Evolutionary conservation across 306 rosid species (phyloP).

Genomic region (Hylodesmum podocarpum): DNA sequence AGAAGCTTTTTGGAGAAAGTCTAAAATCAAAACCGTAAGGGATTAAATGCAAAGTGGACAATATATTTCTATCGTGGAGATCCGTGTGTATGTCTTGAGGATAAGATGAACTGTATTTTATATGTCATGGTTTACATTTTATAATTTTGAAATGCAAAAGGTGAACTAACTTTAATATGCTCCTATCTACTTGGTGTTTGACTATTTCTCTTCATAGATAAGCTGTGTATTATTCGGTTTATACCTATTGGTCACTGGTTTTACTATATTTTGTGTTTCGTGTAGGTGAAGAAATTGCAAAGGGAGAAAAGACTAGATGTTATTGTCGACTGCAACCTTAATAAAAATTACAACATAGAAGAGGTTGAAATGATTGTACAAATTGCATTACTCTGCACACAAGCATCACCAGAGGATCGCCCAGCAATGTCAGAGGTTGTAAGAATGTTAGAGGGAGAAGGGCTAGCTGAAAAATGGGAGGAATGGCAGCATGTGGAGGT

Average conservation of each 20-base stretch:
- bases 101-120: neutral
- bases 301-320: constrained; percentile 64
- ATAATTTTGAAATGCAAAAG: neutral
- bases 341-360: constrained; percentile 48
- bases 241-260: constrained; percentile 4
- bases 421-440: constrained; percentile 94
- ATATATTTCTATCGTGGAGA: too few species aligned
- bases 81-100: too few species aligned
- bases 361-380: constrained; percentile 85
- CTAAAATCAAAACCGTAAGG: too few species aligned
- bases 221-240: constrained; percentile 1
- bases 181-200: neutral
- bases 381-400: constrained; percentile 88
- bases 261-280: constrained; percentile 1
- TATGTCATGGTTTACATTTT: neutral
- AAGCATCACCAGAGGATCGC: constrained; percentile 78
- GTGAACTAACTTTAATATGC: neutral
- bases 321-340: constrained; percentile 70
- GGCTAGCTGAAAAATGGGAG: constrained; percentile 92
- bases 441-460: constrained; percentile 94
- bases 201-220: constrained; percentile 2
- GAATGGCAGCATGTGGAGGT: constrained; percentile 85
- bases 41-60: too few species aligned
- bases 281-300: constrained; percentile 82
- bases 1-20: too few species aligned